Base-by-base conservation (phyloP, 345 rosid species). In the Turritis glabra region DNA sequence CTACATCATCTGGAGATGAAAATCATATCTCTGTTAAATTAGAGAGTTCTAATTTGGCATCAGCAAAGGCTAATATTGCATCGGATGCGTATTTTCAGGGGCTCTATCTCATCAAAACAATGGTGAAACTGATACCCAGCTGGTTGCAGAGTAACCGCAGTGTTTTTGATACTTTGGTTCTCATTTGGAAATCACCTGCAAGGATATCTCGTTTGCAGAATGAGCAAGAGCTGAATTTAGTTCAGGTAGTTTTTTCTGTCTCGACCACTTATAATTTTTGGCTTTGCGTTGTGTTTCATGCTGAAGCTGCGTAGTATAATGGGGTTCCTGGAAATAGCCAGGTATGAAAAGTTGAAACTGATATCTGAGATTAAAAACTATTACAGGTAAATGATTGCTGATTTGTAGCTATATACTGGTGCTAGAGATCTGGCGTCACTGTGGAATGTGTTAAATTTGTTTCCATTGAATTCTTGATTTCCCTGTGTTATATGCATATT, bases 41-140 rank as follows among this genome's bases (percentile, higher is more conserved):
- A 68, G 96, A 89, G 77, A 69, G 74, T 81, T 80, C 93, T 69
- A 83, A 66, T 72, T 38, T 77, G 79, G 82, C 89, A 55, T 73
- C 87, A 62, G 53, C 78, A 19, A 58, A 84, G 55, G 60, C 90
- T 27, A 64, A 71, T 71, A 76, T 81, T 66, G 76, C 84, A 69
- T 86, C 89, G 7, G 96, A 89, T 81, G 92, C 97, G 10, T 92
- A 95, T 80, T 95, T 95, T 83, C 92, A 88, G 79, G 99, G 99
- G 64, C 96, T 95, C 76, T 88, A 88, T 56, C 97, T 95, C 60
- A 68, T 95, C 73, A 95, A 95, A 82, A 86, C 91, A 22, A 78
- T 95, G 88, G 97, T 90, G 72, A 95, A 92, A 69, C 74, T 92
- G 82, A 82, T 92, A 71, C 98, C 97, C 73, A 81, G 85, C 52